Base-by-base conservation (phyloP, 2,329 filamentous ascomycete genomes). In the Zalaria sp. region DNA sequence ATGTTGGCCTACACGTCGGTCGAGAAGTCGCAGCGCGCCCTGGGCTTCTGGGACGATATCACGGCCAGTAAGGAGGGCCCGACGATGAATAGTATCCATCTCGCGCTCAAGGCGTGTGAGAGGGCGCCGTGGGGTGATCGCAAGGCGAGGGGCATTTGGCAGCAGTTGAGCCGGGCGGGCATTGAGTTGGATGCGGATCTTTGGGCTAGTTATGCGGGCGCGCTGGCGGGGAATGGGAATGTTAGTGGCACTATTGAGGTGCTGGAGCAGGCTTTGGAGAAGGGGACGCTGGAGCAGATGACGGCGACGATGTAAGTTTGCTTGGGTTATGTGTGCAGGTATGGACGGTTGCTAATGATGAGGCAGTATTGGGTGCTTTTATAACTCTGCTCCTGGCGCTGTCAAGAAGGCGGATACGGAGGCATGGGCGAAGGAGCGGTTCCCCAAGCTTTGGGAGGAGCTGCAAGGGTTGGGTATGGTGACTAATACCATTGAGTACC, bases 11-110 rank as follows among this genome's bases (percentile, higher is more conserved):
- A 93, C 56, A 76, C 78, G 1, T 73, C 75, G 1, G 83, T 78
- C 53, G 82, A 75, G 5, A 69, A 78, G 48, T 69, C 81, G 0
- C 62, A 71, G 27, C 73, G 74, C 42, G 84, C 83, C 1, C 66
- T 93, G 48, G 76, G 80, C 38, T 85, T 86, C 55, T 96, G 88
- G 86, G 69, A 77, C 42, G 77, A 93, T 38, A 87, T 98, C 43
- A 78, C 80, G n/a, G 73, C 76, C 43, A 86, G 81, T 0, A 69
- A 72, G n/a, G 88, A 96, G 60, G 91, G 91, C 0, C 91, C 91
- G 0, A 82, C 80, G 1, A 86, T 91, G 52, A 74, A 77, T 46
- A 88, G 81, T 46, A 72, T 98, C 32, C 77, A 81, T 37, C 81
- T 91, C 29, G 80, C 87, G 2, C 85, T 98, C 51, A 79, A 80